Conservation (phyloP, 2,329 filamentous ascomycete species). For the Colletotrichum sidae region DNA sequence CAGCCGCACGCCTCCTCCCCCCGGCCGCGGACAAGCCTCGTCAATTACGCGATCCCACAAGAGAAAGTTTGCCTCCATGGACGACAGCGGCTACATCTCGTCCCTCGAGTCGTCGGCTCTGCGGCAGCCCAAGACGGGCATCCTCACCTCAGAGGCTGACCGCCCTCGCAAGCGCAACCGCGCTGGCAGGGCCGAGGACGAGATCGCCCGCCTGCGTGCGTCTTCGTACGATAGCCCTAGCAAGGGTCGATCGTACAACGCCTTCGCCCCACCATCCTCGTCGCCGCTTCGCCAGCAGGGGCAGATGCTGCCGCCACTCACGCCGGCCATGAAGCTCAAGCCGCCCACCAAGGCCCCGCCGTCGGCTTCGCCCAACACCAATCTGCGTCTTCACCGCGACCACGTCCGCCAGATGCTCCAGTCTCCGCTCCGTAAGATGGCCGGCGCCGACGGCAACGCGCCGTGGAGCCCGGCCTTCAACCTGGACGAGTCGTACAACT, state of each 20-base stretch:
- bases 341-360: slow-evolving; percentile 68
- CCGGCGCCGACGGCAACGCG: slow-evolving; percentile 55
- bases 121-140: slow-evolving; percentile 72
- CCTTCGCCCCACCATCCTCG: slow-evolving; percentile 68
- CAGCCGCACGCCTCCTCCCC: slow-evolving; percentile 82
- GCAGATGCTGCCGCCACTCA: slow-evolving; percentile 80
- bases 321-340: slow-evolving; percentile 86
- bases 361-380: slow-evolving; percentile 93
- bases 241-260: slow-evolving; percentile 69
- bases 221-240: slow-evolving; percentile 94
- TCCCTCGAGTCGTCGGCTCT: slow-evolving; percentile 92
- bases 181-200: slow-evolving; percentile 81
- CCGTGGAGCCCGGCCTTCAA: slow-evolving; percentile 77
- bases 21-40: slow-evolving; percentile 66
- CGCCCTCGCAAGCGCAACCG: slow-evolving; percentile 77
- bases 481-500: slow-evolving; percentile 68
- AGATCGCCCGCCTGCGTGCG: slow-evolving; percentile 91
- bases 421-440: slow-evolving; percentile 72
- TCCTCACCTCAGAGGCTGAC: slow-evolving; percentile 83
- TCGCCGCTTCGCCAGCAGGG: slow-evolving; percentile 74
- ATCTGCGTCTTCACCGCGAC: slow-evolving; percentile 87
- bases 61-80: slow-evolving; percentile 82
- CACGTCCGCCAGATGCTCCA: slow-evolving; percentile 84
- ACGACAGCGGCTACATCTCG: slow-evolving; percentile 96
- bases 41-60: slow-evolving; percentile 77